phyloP scores from a whole-genome alignment of 805 yeast species.

The Kuraishia hungarica region DNA sequence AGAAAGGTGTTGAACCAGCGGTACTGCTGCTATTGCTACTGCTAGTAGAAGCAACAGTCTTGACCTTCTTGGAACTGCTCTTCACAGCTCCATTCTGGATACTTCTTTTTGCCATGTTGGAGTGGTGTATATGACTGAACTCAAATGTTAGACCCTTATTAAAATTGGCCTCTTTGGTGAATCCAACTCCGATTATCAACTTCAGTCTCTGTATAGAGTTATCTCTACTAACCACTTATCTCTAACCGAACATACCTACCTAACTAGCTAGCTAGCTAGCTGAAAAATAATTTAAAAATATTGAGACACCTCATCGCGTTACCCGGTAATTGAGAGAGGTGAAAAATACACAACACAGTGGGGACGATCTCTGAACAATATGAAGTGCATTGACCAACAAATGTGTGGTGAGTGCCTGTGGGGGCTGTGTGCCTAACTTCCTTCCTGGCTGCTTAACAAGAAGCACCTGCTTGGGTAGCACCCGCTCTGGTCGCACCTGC shows the following conservation, averaged over 20 bases:
- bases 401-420: too few species aligned
- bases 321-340: conserved; percentile 3
- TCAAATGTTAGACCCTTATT: background rate
- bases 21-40: background rate
- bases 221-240: too few species aligned
- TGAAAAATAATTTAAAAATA: background rate
- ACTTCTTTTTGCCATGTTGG: background rate
- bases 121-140: background rate
- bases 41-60: background rate
- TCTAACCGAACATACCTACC: too few species aligned
- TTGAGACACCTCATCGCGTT: conserved; percentile 2
- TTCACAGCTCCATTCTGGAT: background rate
- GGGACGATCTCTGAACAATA: background rate
- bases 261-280: background rate
- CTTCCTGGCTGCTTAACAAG: too few species aligned
- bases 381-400: background rate
- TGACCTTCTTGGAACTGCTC: background rate
- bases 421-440: too few species aligned
- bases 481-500: too few species aligned
- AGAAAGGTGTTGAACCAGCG: background rate
- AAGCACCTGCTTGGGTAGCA: too few species aligned
- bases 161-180: too few species aligned
- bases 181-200: too few species aligned
- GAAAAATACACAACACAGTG: background rate
- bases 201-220: too few species aligned